These are phyloP conservation scores for Lactifluus rugatus DNA, from an alignment of 768 basidiomycete species.

Conservation along the genomic window DNA sequence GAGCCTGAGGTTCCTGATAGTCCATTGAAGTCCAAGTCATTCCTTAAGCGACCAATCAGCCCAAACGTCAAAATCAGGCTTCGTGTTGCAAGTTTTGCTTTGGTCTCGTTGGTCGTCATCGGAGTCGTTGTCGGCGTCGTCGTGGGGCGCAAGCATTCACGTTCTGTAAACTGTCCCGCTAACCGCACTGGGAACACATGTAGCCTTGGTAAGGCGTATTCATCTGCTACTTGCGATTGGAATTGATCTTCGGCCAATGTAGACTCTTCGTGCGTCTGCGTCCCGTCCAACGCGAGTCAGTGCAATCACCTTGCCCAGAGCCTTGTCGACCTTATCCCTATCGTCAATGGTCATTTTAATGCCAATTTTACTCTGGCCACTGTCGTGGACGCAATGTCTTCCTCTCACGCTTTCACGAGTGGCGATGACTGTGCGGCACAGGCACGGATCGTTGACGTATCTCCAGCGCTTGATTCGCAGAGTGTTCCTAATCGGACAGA, in stretches of 20 bases:
- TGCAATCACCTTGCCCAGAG: conserved; percentile 48
- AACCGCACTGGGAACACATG: conserved; percentile 43
- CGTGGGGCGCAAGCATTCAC: conserved; percentile 25
- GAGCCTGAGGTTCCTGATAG: not conserved
- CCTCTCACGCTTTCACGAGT: conserved; percentile 36
- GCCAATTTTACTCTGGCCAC: conserved; percentile 35
- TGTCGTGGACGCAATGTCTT: conserved; percentile 44
- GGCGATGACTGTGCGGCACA: conserved; percentile 43
- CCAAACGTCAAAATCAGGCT: conserved; percentile 15
- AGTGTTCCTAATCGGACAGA: conserved; percentile 39
- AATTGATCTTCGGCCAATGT: conserved; percentile 7
- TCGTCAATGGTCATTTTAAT: conserved; percentile 38
- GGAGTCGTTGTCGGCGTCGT: conserved; percentile 38
- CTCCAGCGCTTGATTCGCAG: conserved; percentile 32
- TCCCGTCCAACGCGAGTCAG: conserved; percentile 32
- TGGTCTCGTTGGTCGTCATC: conserved; percentile 28
- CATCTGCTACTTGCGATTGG: not conserved
- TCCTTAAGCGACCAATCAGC: conserved; percentile 6
- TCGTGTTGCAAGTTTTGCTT: conserved; percentile 9
- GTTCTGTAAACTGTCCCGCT: conserved; percentile 29
- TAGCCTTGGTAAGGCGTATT: conserved; percentile 39
- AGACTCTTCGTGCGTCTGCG: conserved; percentile 59
- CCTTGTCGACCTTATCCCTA: conserved; percentile 40
- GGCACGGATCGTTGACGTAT: conserved; percentile 45
- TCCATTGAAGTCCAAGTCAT: conserved; percentile 4